Percentiles rank a stretch among this genome's conserved stretches.
Evolutionary conservation across 805 yeast genomes (phyloP).

Genomic region (Candida tibetensis): DNA sequence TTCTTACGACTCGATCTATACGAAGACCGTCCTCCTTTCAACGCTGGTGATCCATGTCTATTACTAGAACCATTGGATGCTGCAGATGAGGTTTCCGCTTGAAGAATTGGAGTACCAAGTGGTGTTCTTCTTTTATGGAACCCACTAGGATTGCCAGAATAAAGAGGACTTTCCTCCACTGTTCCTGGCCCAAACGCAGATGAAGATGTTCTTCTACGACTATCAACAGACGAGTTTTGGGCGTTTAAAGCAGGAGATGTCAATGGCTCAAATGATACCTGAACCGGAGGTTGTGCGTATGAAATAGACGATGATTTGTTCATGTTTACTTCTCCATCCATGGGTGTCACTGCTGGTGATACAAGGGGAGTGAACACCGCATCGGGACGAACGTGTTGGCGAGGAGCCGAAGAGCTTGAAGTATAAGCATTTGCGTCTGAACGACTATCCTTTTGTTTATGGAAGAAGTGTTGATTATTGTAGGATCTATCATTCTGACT

Average conservation of each 20-base stretch:
- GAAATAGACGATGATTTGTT: conserved; percentile 10
- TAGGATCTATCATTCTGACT: conserved; percentile 41
- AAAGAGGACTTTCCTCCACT: conserved; percentile 6
- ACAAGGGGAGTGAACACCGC: conserved; percentile 72
- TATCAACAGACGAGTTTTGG: conserved; percentile 21
- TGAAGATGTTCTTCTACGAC: conserved; percentile 32
- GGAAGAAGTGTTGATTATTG: conserved; percentile 41
- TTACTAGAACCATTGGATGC: not conserved
- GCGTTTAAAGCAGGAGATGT: conserved; percentile 70
- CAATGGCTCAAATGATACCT: conserved; percentile 46
- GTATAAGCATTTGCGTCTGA: not conserved
- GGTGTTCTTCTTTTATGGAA: conserved; percentile 40
- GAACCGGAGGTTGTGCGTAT: conserved; percentile 21
- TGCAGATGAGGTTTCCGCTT: conserved; percentile 17
- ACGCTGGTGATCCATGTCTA: conserved; percentile 3
- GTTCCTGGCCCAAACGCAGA: conserved; percentile 23
- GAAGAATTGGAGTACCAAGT: conserved; percentile 41
- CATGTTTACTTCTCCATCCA: conserved; percentile 36
- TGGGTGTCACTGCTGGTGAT: conserved; percentile 73
- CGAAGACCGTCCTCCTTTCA: conserved; percentile 2
- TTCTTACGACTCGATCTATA: conserved; percentile 2
- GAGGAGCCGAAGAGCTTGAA: conserved; percentile 11
- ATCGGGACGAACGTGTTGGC: conserved; percentile 48
- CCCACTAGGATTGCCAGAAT: not conserved
- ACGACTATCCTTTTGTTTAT: conserved; percentile 21